A percentile compares a stretch with the other conserved stretches of the same genome.
These are phyloP conservation scores for Favolaschia claudopus DNA, from an alignment of 768 basidiomycete species.

Conservation along the genomic window DNA sequence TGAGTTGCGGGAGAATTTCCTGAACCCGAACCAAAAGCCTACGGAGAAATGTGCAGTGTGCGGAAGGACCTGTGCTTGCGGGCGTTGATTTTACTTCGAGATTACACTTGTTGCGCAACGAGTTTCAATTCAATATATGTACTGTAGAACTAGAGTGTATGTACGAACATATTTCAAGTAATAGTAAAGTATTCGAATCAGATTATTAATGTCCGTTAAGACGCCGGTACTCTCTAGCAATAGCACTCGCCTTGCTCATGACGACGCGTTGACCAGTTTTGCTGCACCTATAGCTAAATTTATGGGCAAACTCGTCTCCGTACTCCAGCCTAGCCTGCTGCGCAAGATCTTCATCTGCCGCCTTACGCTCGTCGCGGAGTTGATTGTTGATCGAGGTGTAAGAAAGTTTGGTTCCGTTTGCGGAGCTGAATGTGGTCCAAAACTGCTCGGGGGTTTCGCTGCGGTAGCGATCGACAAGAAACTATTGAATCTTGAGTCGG, in stretches of 20 bases:
- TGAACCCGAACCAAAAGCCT: slow-evolving; percentile 38
- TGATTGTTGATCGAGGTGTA: slow-evolving; percentile 24
- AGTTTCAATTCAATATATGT: no score
- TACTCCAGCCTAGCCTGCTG: slow-evolving; percentile 18
- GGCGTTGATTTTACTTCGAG: background rate
- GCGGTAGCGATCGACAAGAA: slow-evolving; percentile 23
- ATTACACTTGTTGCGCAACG: no score
- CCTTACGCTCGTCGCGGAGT: slow-evolving; percentile 9
- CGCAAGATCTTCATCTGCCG: slow-evolving; percentile 13
- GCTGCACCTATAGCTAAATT: slow-evolving; percentile 30
- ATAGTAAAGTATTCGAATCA: slow-evolving; percentile 11
- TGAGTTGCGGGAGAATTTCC: slow-evolving; percentile 42
- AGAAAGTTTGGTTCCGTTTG: slow-evolving; percentile 17
- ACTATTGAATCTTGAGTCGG: slow-evolving; percentile 2
- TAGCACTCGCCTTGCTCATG: slow-evolving; percentile 17
- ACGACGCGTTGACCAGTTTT: background rate
- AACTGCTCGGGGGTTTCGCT: slow-evolving; percentile 21
- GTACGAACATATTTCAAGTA: background rate
- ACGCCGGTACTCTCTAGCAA: slow-evolving; percentile 20
- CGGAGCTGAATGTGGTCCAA: slow-evolving; percentile 23
- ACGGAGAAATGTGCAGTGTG: slow-evolving; percentile 35
- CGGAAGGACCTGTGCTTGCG: slow-evolving; percentile 40
- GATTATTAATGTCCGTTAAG: slow-evolving; percentile 3
- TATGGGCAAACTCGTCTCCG: slow-evolving; percentile 13
- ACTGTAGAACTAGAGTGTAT: no score